Conservation (phyloP, 257 asterid genomes). For the Solanum dulcamara region DNA sequence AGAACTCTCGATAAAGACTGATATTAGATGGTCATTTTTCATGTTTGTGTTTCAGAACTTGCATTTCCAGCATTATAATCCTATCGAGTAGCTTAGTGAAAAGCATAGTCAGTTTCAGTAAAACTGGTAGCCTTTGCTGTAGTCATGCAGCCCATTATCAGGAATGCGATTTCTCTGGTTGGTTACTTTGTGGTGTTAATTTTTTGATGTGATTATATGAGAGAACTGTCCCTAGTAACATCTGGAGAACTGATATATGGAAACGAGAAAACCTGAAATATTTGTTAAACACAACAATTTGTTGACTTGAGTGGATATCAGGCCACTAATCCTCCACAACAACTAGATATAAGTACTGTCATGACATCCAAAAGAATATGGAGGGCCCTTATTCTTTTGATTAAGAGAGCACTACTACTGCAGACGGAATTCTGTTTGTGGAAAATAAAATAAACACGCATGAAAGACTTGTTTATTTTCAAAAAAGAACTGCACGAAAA, state of each 20-base stretch:
- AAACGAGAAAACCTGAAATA: background rate
- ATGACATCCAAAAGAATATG: background rate
- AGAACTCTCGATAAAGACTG: background rate
- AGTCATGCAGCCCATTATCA: background rate
- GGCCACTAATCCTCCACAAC: background rate
- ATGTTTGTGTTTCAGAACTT: background rate
- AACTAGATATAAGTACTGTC: background rate
- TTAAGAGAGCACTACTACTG: background rate
- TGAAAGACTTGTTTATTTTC: background rate
- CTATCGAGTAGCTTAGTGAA: background rate
- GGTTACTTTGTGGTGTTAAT: background rate
- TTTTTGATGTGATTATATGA: background rate
- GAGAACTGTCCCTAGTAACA: background rate
- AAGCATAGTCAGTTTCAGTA: background rate
- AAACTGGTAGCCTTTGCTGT: background rate
- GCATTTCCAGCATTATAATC: background rate
- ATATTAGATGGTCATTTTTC: background rate
- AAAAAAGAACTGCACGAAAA: background rate
- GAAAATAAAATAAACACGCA: background rate
- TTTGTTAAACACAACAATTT: background rate
- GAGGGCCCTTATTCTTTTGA: background rate
- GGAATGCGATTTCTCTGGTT: too few species aligned
- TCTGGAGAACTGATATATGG: background rate
- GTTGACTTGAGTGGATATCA: background rate
- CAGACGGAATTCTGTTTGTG: background rate